A percentile compares a stretch with the other conserved stretches of the same genome.
Evolutionary conservation across 129 eudicot species (phyloP).

Genomic region (Helichrysum umbraculigerum): DNA sequence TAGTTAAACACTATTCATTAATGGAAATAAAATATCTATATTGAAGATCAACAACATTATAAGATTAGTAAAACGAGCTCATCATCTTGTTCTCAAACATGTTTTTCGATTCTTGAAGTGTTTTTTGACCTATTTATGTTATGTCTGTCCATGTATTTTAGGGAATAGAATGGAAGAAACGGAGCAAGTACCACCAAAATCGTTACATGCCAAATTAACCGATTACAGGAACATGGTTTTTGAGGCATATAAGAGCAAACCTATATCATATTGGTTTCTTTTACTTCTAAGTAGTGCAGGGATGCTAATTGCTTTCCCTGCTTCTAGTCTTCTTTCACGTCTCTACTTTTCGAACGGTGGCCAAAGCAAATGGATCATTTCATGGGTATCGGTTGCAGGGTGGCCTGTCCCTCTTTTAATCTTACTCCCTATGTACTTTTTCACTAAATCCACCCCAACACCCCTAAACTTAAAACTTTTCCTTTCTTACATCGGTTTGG

Average conservation of each 20-base stretch:
- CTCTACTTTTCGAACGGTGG: conserved; percentile 84
- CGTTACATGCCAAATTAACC: conserved; percentile 36
- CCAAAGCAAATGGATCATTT: conserved; percentile 86
- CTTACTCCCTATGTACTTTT: conserved; percentile 67
- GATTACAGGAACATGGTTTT: conserved; percentile 37
- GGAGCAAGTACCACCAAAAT: conserved; percentile 31
- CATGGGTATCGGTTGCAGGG: conserved; percentile 90
- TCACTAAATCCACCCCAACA: conserved; percentile 61
- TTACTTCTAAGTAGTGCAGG: conserved; percentile 55
- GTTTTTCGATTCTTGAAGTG: conserved; percentile 3
- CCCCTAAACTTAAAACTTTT: conserved; percentile 57
- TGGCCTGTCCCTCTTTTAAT: conserved; percentile 71
- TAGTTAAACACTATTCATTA: background rate
- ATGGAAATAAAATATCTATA: background rate
- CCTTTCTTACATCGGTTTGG: conserved; percentile 58
- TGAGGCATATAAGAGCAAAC: conserved; percentile 62
- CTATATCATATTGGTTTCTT: conserved; percentile 79
- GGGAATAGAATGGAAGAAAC: conserved; percentile 48
- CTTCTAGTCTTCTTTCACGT: conserved; percentile 90
- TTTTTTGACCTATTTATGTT: conserved; percentile 10
- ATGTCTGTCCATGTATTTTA: conserved; percentile 19
- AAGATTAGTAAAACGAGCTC: background rate
- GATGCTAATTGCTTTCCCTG: conserved; percentile 90
- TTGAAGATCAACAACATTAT: background rate
- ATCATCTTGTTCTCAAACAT: background rate